Base-by-base conservation (phyloP, 129 eudicot genomes). In the Flaveria sonorensis region DNA sequence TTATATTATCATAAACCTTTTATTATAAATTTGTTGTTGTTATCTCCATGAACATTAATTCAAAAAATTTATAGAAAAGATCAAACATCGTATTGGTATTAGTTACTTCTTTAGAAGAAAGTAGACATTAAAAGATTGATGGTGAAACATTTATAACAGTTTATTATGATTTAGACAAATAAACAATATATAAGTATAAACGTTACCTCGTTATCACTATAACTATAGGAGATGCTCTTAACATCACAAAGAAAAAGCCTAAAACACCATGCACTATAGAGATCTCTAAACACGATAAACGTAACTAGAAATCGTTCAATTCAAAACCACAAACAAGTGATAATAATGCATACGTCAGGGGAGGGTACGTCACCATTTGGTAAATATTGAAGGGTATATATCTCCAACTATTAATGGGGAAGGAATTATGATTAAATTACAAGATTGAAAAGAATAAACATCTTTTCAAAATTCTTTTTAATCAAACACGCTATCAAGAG, bases 381-480 rank as follows among this genome's bases (percentile, higher is more conserved):
- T 64, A 73, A 73, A 56, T 73, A 21, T 56, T 73, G 43, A 26
- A 24, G 75, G 62, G 75, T 4, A 36, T 36, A 36, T 36, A 71
- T 48, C 77, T 55, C 14, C 23, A 64, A 76, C 36, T 19, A 6
- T 21, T 4, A 66, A 76, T 65, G 61, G 63, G 51, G 72, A 75
- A 50, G 51, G 72, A 48, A 75, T 75, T 19, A 28, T 50, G 63
- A 75, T 71, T n/a, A 32, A n/a, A 71, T 57, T 57, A 21, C 0
- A 11, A 57, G 14, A 57, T 57, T 57, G 64, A 30, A 57, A 10
- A 45, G 32, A 52, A 52, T 52, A 52, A 52, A 52, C 16, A n/a
- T 52, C 11, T 52, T 52, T 52, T n/a, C 16, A 57, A 21, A 57
- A 57, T 23, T 57, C 14, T 20, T 9, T 57, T 21, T 21, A 8